Percentiles rank a stretch among this genome's conserved stretches.
phyloP scores from a whole-genome alignment of 1,284 basidiomycete genomes.

The Pseudozyma hubeiensis region DNA sequence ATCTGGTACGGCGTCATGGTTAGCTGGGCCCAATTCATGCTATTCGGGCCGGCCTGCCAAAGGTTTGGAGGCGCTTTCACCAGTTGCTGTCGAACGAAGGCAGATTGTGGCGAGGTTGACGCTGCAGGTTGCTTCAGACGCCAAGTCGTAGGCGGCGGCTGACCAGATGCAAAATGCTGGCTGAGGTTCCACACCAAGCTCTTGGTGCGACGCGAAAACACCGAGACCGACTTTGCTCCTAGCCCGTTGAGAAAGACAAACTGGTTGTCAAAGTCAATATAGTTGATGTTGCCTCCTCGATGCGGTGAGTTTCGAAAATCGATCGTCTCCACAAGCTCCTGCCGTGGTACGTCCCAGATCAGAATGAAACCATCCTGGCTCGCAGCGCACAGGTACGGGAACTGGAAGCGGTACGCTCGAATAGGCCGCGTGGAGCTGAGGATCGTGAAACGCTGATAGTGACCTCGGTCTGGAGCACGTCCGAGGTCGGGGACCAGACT shows the following conservation, averaged over 20 bases:
- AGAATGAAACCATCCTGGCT: constrained; percentile 44
- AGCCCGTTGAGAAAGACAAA: constrained; percentile 55
- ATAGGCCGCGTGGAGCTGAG: constrained; percentile 35
- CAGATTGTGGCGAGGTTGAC: not conserved
- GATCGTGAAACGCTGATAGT: constrained; percentile 37
- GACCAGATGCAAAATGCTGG: constrained; percentile 46
- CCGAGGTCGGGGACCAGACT: constrained; percentile 43
- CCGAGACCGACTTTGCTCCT: constrained; percentile 45
- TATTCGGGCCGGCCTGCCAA: constrained; percentile 44
- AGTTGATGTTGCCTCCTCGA: constrained; percentile 52
- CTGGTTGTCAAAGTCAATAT: constrained; percentile 63
- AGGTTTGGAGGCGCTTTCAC: constrained; percentile 11
- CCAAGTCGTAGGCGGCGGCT: constrained; percentile 28
- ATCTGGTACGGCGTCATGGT: constrained; percentile 43
- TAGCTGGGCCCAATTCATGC: constrained; percentile 40
- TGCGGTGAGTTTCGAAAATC: constrained; percentile 34
- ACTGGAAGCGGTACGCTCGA: constrained; percentile 60
- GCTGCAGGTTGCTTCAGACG: not conserved
- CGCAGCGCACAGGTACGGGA: constrained; percentile 48
- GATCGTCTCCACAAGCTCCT: constrained; percentile 38
- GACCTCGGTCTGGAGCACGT: constrained; percentile 45
- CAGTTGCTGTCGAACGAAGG: constrained; percentile 13
- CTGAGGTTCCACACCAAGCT: constrained; percentile 48
- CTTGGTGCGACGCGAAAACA: constrained; percentile 39
- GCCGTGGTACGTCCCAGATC: constrained; percentile 45